Evolutionary conservation across 2,329 filamentous ascomycete species (phyloP).

Genomic region (Epichloe festucae): DNA sequence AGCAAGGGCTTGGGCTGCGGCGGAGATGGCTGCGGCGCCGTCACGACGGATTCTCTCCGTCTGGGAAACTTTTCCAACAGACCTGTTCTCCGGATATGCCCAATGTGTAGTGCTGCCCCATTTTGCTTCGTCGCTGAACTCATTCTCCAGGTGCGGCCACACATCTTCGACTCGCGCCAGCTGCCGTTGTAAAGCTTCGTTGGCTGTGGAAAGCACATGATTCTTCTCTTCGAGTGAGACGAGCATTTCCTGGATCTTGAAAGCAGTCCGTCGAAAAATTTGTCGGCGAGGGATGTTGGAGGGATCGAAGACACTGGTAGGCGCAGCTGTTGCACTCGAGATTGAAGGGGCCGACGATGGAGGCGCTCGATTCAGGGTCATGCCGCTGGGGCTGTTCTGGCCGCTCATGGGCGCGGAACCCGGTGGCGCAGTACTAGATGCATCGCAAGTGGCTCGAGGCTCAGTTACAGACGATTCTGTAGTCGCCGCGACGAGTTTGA

Average conservation of each 20-base stretch:
- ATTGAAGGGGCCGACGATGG: constrained; percentile 24
- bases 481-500: constrained; percentile 58
- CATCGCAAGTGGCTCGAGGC: constrained; percentile 30
- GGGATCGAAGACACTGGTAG: constrained; percentile 34
- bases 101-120: constrained; percentile 86
- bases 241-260: constrained; percentile 72
- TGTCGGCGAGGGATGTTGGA: constrained; percentile 54
- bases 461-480: constrained; percentile 37
- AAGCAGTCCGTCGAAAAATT: constrained; percentile 65
- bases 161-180: constrained; percentile 74
- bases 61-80: constrained; percentile 44
- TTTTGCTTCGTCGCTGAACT: constrained; percentile 90
- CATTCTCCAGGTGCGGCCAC: constrained; percentile 72
- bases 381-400: constrained; percentile 34
- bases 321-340: constrained; percentile 24
- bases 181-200: constrained; percentile 77
- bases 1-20: constrained; percentile 63
- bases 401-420: constrained; percentile 35
- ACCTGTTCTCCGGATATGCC: constrained; percentile 83
- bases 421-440: constrained; percentile 27
- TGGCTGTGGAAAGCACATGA: constrained; percentile 85
- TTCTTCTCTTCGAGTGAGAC: constrained; percentile 94
- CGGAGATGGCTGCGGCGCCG: constrained; percentile 63
- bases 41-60: constrained; percentile 68
- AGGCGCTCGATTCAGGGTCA: constrained; percentile 21